Conservation (phyloP, 306 rosid genomes). For the Vigna reflexopilosa region DNA sequence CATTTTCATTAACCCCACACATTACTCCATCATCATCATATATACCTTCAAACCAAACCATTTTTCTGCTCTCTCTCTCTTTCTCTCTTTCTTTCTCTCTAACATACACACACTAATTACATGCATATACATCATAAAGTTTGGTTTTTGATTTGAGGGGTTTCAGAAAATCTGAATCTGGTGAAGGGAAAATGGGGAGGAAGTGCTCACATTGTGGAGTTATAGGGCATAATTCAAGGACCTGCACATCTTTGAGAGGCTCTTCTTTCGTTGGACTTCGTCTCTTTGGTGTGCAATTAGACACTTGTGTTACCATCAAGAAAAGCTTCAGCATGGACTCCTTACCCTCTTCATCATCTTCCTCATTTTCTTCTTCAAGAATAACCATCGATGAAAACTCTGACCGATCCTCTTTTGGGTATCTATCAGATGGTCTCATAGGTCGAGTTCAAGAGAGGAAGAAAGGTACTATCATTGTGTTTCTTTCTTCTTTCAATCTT, state of each 20-base stretch:
- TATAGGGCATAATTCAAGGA: constrained; percentile 93
- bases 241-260: constrained; percentile 69
- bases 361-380: constrained; percentile 60
- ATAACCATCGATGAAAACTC: constrained; percentile 44
- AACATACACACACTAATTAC: neutral
- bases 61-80: constrained; percentile 40
- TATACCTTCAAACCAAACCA: constrained; percentile 59
- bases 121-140: neutral
- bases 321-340: constrained; percentile 87
- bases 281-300: constrained; percentile 90
- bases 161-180: constrained; percentile 21
- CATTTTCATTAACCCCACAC: constrained; percentile 60
- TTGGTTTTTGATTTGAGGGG: constrained; percentile 26
- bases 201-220: constrained; percentile 98
- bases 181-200: constrained; percentile 70
- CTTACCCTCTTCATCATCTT: constrained; percentile 57
- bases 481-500: neutral
- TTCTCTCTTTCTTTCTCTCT: constrained; percentile 21
- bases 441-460: constrained; percentile 69
- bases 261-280: constrained; percentile 56
- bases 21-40: constrained; percentile 55
- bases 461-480: constrained; percentile 55
- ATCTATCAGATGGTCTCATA: constrained; percentile 79
- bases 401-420: constrained; percentile 52
- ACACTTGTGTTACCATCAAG: constrained; percentile 52